These are phyloP conservation scores for Rhizopogon vesiculosus DNA, from an alignment of 768 basidiomycete species.

Conservation along the genomic window DNA sequence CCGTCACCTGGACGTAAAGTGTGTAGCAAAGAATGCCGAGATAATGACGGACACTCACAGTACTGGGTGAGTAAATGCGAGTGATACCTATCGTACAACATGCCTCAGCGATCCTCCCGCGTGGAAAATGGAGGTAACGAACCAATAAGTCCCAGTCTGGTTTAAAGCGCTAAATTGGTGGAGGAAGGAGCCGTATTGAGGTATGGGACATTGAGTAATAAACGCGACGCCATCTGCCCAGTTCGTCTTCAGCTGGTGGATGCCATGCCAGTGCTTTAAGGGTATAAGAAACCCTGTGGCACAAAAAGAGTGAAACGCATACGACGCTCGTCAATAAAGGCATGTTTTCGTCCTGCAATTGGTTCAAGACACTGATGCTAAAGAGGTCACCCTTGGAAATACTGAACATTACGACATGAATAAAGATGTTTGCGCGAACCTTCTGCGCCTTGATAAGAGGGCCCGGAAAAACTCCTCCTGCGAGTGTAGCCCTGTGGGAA, in stretches of 20 bases:
- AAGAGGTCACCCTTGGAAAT: slow-evolving; percentile 25
- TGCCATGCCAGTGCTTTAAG: slow-evolving; percentile 30
- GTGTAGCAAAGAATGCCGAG: background rate
- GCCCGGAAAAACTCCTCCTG: slow-evolving; percentile 44
- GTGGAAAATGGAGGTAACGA: background rate
- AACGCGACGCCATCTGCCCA: slow-evolving; percentile 36
- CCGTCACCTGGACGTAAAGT: slow-evolving; percentile 22
- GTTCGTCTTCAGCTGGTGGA: slow-evolving; percentile 28
- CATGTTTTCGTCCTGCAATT: slow-evolving; percentile 28
- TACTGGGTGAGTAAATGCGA: slow-evolving; percentile 35
- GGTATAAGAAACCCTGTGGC: background rate
- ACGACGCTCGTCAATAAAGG: slow-evolving; percentile 31
- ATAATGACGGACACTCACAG: slow-evolving; percentile 31
- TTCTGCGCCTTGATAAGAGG: slow-evolving; percentile 43
- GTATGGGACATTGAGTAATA: slow-evolving; percentile 44
- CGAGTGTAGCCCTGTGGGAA: slow-evolving; percentile 34
- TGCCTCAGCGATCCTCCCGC: too few species aligned
- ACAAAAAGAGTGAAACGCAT: slow-evolving; percentile 9
- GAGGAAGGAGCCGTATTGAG: slow-evolving; percentile 30
- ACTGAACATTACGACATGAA: background rate
- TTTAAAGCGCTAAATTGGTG: slow-evolving; percentile 40
- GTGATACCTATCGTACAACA: slow-evolving; percentile 32
- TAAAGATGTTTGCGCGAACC: slow-evolving; percentile 10
- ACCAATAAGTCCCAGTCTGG: slow-evolving; percentile 46
- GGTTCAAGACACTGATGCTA: slow-evolving; percentile 32